Evolutionary conservation across 2,329 filamentous ascomycete genomes (phyloP).

Genomic region (Claviceps sp.): DNA sequence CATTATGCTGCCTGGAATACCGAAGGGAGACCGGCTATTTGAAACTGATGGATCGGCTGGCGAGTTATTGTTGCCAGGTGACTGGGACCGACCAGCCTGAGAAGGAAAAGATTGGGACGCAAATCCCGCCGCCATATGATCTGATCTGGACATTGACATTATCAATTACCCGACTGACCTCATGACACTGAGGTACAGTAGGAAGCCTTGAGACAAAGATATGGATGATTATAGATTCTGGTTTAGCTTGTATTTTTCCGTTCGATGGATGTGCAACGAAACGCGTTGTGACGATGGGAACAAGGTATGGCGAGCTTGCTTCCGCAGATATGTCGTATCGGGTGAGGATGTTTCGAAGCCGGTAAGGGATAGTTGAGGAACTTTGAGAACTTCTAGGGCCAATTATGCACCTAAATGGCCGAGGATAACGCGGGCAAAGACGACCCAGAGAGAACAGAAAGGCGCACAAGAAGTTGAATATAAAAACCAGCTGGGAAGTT

Average conservation of each 20-base stretch:
- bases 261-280: constrained; percentile 1
- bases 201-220: neutral
- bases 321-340: neutral
- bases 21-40: constrained; percentile 58
- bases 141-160: constrained; percentile 83
- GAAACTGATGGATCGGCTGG: constrained; percentile 60
- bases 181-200: constrained; percentile 6
- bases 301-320: neutral
- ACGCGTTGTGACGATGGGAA: neutral
- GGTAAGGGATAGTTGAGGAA: neutral
- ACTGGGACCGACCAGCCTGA: constrained; percentile 58
- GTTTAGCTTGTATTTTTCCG: neutral
- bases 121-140: constrained; percentile 78
- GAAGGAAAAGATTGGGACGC: constrained; percentile 50
- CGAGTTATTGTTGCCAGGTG: constrained; percentile 68
- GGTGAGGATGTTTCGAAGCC: neutral
- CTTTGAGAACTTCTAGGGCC: neutral
- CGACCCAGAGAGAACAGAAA: neutral
- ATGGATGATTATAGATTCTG: neutral
- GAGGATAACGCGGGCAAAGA: neutral
- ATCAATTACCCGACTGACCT: constrained; percentile 53
- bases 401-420: neutral
- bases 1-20: constrained; percentile 52
- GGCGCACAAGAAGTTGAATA: constrained; percentile 2
- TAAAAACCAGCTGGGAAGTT: constrained; percentile 7